Evolutionary conservation across 768 basidiomycete genomes (phyloP), one percentile per base, ranked within the genome.

Genomic region (Rossbeevera mucosa): DNA sequence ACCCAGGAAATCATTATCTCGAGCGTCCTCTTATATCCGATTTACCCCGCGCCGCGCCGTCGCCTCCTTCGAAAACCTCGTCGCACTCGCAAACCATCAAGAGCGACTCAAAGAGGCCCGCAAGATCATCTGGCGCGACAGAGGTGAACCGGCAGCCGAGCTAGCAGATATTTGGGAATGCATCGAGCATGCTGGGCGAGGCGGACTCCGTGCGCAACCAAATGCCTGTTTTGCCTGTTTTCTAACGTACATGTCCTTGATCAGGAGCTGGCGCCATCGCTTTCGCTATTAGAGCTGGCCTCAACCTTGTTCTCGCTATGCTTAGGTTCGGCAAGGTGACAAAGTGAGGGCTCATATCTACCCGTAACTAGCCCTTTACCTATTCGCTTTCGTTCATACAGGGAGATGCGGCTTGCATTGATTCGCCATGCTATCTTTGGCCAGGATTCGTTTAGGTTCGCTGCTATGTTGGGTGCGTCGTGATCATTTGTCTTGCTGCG

Each of bases 361-460:
- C 13, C 2, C 7, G n/a, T 25, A 2, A 9, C 20, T 11, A 11
- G 53, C 40, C 52, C 48, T 48, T 28, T n/a, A 33, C 21, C 7
- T n/a, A 20, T 38, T 31, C n/a, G 29, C 44, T 11, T 40, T 44
- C 13, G 20, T 50, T 5, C n/a, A 22, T 48, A 5, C 59, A 93
- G 89, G 60, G 72, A 80, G n/a, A 69, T 78, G 50, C 81, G 87
- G 9, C 69, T 88, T 7, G 69, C 80, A 4, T 66, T 93, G 21
- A 76, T 96, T 46, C 80, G 86, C 4, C 88, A 81, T 71, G 94
- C 92, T 0, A 73, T 95, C 41, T 89, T 96, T 58, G 93, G 93
- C 0, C 56, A 74, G 38, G 94, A 96, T 62, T 85, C 90, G 0
- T 79, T 87, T 63, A 75, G 94, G 18, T 94, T 95, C 57, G 90